phyloP scores from a whole-genome alignment of 306 rosid species.

The Citrullus colocynthis region DNA sequence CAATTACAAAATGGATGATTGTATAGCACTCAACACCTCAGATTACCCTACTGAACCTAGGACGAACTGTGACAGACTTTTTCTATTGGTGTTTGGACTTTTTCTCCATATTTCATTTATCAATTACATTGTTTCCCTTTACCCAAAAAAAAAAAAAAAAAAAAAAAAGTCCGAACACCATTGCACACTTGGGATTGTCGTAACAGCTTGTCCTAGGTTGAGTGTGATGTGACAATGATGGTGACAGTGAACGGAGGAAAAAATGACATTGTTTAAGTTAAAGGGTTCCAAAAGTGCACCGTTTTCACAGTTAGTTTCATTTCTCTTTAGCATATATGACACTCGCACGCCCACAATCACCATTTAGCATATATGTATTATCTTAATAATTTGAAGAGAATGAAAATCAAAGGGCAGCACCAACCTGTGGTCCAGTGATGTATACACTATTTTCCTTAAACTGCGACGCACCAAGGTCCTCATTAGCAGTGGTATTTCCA shows the following conservation, averaged over 20 bases:
- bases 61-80: too few relatives aligned
- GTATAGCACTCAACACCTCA: too few relatives aligned
- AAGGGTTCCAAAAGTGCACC: background rate
- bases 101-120: too few relatives aligned
- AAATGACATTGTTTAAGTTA: too few relatives aligned
- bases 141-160: too few relatives aligned
- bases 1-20: background rate
- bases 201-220: too few relatives aligned
- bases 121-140: too few relatives aligned
- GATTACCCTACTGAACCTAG: too few relatives aligned
- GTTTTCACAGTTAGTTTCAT: background rate
- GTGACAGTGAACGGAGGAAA: background rate
- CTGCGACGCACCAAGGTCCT: slow-evolving; percentile 70
- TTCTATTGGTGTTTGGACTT: too few relatives aligned
- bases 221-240: background rate
- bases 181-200: too few relatives aligned
- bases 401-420: slow-evolving; percentile 8
- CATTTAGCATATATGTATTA: background rate
- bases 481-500: slow-evolving; percentile 60
- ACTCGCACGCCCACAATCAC: background rate
- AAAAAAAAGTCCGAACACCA: too few relatives aligned
- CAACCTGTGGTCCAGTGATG: slow-evolving; percentile 85
- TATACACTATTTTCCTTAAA: slow-evolving; percentile 80
- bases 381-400: slow-evolving; percentile 10
- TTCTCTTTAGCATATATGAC: background rate